These are phyloP conservation scores for Cymodocea nodosa DNA, from an alignment of 116 monocot genomes.

Conservation along the genomic window DNA sequence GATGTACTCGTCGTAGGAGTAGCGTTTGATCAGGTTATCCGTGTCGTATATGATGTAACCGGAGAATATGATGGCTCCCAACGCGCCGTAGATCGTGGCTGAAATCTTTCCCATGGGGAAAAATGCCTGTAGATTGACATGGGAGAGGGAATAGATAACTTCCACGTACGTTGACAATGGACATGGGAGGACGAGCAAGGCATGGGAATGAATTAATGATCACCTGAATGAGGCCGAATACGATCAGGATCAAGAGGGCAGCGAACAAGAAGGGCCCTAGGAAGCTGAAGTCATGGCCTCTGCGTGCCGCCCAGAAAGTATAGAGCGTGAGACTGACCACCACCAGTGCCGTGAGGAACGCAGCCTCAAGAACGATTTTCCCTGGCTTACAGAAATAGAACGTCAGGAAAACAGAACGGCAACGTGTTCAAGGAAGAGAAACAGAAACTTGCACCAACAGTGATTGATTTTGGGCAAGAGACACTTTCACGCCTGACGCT, in stretches of 20 bases:
- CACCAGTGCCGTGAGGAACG: constrained; percentile 38
- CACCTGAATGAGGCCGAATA: constrained; percentile 63
- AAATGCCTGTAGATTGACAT: constrained; percentile 19
- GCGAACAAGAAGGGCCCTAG: constrained; percentile 58
- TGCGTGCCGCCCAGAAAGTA: constrained; percentile 72
- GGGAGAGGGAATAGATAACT: not conserved
- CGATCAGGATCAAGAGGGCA: constrained; percentile 35
- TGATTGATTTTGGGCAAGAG: too few species aligned
- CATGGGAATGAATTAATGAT: not conserved
- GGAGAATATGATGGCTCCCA: constrained; percentile 47
- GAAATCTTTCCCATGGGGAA: constrained; percentile 58
- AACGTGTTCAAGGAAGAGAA: too few species aligned
- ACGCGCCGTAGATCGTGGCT: constrained; percentile 41
- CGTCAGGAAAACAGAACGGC: not conserved
- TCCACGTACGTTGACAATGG: not conserved
- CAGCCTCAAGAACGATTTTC: constrained; percentile 49
- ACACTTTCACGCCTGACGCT: too few species aligned
- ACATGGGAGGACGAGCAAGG: too few species aligned
- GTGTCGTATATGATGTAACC: constrained; percentile 70
- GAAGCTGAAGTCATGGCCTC: constrained; percentile 63
- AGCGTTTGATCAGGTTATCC: constrained; percentile 61
- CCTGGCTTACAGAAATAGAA: not conserved
- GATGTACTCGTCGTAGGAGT: constrained; percentile 61
- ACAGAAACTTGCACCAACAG: too few species aligned
- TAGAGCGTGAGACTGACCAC: constrained; percentile 58